A percentile compares a stretch with the other conserved stretches of the same genome.
Conservation (phyloP, 345 rosid genomes). For the Lenwebbia sp. region DNA sequence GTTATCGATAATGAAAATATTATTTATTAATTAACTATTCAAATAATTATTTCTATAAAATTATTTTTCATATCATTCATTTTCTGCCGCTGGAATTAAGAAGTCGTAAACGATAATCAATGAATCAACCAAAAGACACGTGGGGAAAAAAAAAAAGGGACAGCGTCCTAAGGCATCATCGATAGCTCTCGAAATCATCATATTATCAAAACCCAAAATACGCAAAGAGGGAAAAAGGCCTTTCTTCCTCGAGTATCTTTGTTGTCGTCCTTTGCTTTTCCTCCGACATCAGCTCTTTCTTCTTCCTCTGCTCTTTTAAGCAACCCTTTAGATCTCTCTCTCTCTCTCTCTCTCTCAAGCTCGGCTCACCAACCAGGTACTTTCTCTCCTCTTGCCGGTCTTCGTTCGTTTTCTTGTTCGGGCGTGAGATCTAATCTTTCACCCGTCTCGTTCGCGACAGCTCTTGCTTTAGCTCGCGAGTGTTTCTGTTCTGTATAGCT, state of each 20-base stretch:
- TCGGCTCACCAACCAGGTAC: neutral
- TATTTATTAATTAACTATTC: too few species aligned
- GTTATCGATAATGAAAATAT: too few species aligned
- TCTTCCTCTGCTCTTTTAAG: neutral
- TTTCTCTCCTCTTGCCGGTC: neutral
- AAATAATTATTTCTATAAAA: too few species aligned
- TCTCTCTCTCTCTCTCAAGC: neutral
- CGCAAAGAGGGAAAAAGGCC: neutral
- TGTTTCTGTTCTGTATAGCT: neutral
- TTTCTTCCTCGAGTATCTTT: neutral
- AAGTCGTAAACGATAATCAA: neutral
- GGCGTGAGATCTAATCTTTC: neutral
- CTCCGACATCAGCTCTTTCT: neutral
- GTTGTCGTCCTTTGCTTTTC: neutral
- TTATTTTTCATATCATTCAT: too few species aligned
- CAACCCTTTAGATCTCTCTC: neutral
- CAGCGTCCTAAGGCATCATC: neutral
- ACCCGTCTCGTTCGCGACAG: neutral
- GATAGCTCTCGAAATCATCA: neutral
- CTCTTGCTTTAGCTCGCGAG: neutral
- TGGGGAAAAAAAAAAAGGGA: neutral
- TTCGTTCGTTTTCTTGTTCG: neutral
- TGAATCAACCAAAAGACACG: neutral
- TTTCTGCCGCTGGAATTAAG: too few species aligned
- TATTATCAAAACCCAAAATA: neutral